Conservation (phyloP, 2,329 filamentous ascomycete genomes). For the Penicillium hesseltinei region DNA sequence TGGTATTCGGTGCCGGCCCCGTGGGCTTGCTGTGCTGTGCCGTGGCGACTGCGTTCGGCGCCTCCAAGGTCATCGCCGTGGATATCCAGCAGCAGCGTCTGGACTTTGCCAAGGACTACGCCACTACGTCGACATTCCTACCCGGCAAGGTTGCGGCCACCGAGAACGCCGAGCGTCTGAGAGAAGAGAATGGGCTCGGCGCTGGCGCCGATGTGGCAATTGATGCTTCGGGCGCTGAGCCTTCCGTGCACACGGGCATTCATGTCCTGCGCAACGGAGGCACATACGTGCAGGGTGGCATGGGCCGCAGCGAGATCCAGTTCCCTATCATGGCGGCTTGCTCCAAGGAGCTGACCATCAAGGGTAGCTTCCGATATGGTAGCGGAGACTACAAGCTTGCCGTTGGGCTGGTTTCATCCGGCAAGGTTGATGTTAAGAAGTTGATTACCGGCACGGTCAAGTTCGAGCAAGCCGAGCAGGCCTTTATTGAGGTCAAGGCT, state of each 20-base stretch:
- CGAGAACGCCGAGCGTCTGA: slow-evolving; percentile 71
- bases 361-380: slow-evolving; percentile 87
- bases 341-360: slow-evolving; percentile 81
- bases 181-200: slow-evolving; percentile 61
- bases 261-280: slow-evolving; percentile 70
- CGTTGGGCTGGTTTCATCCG: slow-evolving; percentile 69
- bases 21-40: slow-evolving; percentile 86
- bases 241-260: slow-evolving; percentile 71
- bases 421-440: slow-evolving; percentile 71
- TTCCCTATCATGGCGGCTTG: slow-evolving; percentile 92
- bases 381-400: slow-evolving; percentile 84
- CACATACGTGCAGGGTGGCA: slow-evolving; percentile 80
- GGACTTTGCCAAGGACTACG: slow-evolving; percentile 72
- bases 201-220: slow-evolving; percentile 73
- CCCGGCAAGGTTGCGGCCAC: slow-evolving; percentile 62
- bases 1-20: slow-evolving; percentile 83
- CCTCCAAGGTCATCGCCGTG: slow-evolving; percentile 76
- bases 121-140: slow-evolving; percentile 55
- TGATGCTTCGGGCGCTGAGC: slow-evolving; percentile 76
- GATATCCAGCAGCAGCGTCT: slow-evolving; percentile 81
- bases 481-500: slow-evolving; percentile 81
- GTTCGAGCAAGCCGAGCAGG: slow-evolving; percentile 79
- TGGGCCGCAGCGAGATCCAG: slow-evolving; percentile 82
- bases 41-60: slow-evolving; percentile 82
- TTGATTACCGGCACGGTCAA: slow-evolving; percentile 74